Percentiles rank a stretch among this genome's conserved stretches.
Evolutionary conservation across 768 basidiomycete genomes (phyloP).

Genomic region (Boletellus sp.): DNA sequence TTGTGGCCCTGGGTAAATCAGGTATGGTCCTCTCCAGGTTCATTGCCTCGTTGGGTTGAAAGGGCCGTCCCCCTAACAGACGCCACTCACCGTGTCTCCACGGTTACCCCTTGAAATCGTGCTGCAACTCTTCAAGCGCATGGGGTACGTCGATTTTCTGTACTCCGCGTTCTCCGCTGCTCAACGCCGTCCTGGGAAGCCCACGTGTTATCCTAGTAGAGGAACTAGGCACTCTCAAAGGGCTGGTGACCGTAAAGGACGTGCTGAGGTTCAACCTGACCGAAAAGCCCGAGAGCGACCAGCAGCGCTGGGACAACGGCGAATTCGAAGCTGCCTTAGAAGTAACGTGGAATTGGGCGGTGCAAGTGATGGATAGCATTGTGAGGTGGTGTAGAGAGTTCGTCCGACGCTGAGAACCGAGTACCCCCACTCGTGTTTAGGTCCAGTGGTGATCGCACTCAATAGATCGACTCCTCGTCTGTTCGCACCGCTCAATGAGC

Average conservation of each 20-base stretch:
- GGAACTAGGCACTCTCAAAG: conserved; percentile 74
- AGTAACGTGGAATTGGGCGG: conserved; percentile 56
- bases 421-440: background rate
- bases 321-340: conserved; percentile 64
- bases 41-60: background rate
- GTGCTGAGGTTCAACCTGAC: conserved; percentile 80
- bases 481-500: background rate
- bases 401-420: conserved; percentile 19
- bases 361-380: conserved; percentile 33
- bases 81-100: conserved; percentile 88
- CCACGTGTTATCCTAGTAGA: conserved; percentile 96
- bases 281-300: conserved; percentile 48
- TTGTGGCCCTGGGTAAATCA: conserved; percentile 94
- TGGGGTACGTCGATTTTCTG: conserved; percentile 69
- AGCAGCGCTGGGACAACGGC: conserved; percentile 55
- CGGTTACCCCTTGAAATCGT: conserved; percentile 93
- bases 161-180: background rate
- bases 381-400: conserved; percentile 25
- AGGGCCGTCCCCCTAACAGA: conserved; percentile 44
- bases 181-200: conserved; percentile 38
- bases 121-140: conserved; percentile 94
- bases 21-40: conserved; percentile 39
- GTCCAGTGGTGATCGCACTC: background rate
- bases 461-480: background rate
- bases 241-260: conserved; percentile 94